These are phyloP conservation scores for Hibiscus tridactylites DNA, from an alignment of 345 rosid species.

Conservation along the genomic window DNA sequence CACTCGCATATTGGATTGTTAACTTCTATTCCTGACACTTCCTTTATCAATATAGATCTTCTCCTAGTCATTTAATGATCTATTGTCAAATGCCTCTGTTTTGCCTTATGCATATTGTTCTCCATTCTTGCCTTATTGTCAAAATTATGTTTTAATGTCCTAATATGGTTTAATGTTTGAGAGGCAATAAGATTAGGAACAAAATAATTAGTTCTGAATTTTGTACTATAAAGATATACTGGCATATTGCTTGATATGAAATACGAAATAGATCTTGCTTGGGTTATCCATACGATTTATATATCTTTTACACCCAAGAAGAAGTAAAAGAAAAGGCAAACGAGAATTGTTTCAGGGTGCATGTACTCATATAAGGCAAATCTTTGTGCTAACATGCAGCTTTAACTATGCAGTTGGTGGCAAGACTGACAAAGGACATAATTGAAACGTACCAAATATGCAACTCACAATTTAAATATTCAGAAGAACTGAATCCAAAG, in stretches of 20 bases:
- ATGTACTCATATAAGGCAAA: conserved; percentile 1
- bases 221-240: background rate
- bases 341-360: background rate
- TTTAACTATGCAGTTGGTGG: conserved; percentile 62
- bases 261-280: background rate
- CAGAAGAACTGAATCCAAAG: conserved; percentile 89
- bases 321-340: background rate
- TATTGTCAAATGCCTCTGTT: background rate
- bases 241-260: background rate
- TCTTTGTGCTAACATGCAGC: conserved; percentile 16
- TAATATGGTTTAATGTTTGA: background rate
- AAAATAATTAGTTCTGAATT: background rate
- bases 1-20: background rate
- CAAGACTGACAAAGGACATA: conserved; percentile 73
- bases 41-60: background rate
- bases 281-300: background rate
- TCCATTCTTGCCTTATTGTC: background rate
- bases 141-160: background rate
- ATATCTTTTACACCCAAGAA: background rate
- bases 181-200: background rate
- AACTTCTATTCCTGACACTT: background rate
- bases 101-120: background rate
- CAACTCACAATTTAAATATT: conserved; percentile 81
- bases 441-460: conserved; percentile 84
- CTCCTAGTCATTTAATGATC: background rate